Base-by-base conservation (phyloP, 1,284 basidiomycete species). In the Ceratobasidium sp. region DNA sequence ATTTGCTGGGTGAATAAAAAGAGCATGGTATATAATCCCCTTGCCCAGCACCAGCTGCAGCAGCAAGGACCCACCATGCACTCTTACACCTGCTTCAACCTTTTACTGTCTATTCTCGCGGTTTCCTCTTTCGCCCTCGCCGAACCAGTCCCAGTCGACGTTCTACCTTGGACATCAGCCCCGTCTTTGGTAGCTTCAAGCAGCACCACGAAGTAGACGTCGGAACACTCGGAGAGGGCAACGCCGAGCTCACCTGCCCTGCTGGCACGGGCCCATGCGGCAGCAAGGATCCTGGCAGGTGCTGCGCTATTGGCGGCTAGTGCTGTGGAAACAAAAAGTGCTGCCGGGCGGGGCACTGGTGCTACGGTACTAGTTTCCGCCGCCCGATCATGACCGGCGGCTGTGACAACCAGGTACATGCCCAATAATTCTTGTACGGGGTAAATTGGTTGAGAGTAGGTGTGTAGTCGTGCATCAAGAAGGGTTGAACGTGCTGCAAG, bases 221-320 rank as follows among this genome's bases (percentile, higher is more conserved):
- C 30, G 33, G 33, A 30, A 23, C 20, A 18, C 33, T 55, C 35
- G n/a, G 14, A 14, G 5, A 8, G 10, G 14, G 38, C 35, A 41
- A n/a, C 52, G 48, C 44, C 44, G 54, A 68, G 50, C 16, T 16
- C 33, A 54, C 50, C 30, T 68, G 66, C 66, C 66, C 66, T 16
- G 20, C 33, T 6, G 50, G 50, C 23, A 68, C 50, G 6, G 66
- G 50, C 3, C 8, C 54, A 30, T 68, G 66, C 50, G n/a, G 30
- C 50, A 33, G 46, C 16, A 30, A 30, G 27, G 66, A 68, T 44
- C 30, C 38, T 20, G 54, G 54, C 4, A 46, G n/a, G 30, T 74
- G 70, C 46, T 74, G 70, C 46, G 59, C 70, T 23, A 20, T 54
- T 18, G 70, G 70, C 20, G 70, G 70, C 12, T n/a, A 23, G 14